phyloP scores from a whole-genome alignment of 1,139 yeast genomes.

The Candida sojae region DNA sequence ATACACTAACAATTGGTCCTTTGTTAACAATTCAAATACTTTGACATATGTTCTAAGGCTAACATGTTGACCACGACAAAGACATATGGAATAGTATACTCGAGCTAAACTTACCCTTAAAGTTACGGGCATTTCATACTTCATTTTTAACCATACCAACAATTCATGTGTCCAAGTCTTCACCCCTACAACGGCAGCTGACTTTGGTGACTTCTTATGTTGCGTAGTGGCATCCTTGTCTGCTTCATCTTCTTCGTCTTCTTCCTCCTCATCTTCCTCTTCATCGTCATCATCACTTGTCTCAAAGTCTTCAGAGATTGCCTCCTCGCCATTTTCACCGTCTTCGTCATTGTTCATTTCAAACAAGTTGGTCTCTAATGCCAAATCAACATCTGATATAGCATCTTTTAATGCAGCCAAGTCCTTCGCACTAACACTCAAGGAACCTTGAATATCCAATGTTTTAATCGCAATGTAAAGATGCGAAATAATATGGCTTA shows the following conservation, averaged over 20 bases:
- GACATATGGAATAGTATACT: slow-evolving; percentile 72
- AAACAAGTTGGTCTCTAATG: slow-evolving; percentile 54
- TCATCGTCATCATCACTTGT: slow-evolving; percentile 42
- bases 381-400: slow-evolving; percentile 50
- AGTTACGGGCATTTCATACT: slow-evolving; percentile 75
- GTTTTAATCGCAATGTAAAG: slow-evolving; percentile 78
- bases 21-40: slow-evolving; percentile 60
- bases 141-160: slow-evolving; percentile 76
- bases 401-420: slow-evolving; percentile 44
- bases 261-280: slow-evolving; percentile 31
- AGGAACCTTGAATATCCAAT: slow-evolving; percentile 72
- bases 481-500: slow-evolving; percentile 78
- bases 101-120: slow-evolving; percentile 63
- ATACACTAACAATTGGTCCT: slow-evolving; percentile 46
- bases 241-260: slow-evolving; percentile 42
- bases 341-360: slow-evolving; percentile 37
- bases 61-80: slow-evolving; percentile 74
- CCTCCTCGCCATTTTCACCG: slow-evolving; percentile 35
- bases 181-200: slow-evolving; percentile 74
- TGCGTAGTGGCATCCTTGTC: slow-evolving; percentile 44
- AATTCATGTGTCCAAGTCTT: slow-evolving; percentile 90
- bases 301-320: slow-evolving; percentile 42
- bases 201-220: slow-evolving; percentile 62
- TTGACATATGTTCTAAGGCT: slow-evolving; percentile 65
- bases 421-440: slow-evolving; percentile 68